Evolutionary conservation across 1,284 basidiomycete species (phyloP), one percentile per base, ranked within the genome.

Genomic region (Schizopora paradoxa): DNA sequence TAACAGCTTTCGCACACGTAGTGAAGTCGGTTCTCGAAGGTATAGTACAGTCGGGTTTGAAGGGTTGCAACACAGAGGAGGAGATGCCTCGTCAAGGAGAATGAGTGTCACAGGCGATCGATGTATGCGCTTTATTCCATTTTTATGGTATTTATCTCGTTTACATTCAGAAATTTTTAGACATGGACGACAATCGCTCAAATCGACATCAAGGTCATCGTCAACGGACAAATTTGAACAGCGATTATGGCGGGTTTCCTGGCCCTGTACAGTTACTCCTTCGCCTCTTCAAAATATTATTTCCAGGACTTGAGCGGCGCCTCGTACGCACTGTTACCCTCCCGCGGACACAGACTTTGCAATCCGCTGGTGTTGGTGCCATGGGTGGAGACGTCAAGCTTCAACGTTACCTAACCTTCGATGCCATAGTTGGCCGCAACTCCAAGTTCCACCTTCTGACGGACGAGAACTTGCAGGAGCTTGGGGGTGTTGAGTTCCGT

Each of bases 401-500:
- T 0, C 91, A 90, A 1, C 76, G 86, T 1, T 98, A 97, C 62
- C 82, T 97, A 41, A 78, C 84, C 2, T 97, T 97, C 61, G 79
- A 89, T 33, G 86, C 88, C 0, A 66, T 79, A 8, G 90, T 95
- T 3, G 89, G 89, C 0, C 73, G 86, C 43, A 98, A 98, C 62
- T 95, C 91, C 18, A 70, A 76, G n/a, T 97, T 99, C 61, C 77
- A 81, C 40, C 70, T 77, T 32, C 66, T 97, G 43, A 89, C 85
- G 0, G 75, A 80, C 27, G 87, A 91, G 44, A 86, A 98, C 58
- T 70, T 91, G 55, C 88, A 95, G 52, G 92, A 97, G 64, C 70
- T 98, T 4, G 93, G 93, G 6, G 94, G 94, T 5, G 87, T 96
- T 11, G 95, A 99, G 63, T 98, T 92, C 59, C 77, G 91, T n/a